Evolutionary conservation across 2,329 filamentous ascomycete species (phyloP), one percentile per base, ranked within the genome.

Genomic region (Talaromyces pinophilus): DNA sequence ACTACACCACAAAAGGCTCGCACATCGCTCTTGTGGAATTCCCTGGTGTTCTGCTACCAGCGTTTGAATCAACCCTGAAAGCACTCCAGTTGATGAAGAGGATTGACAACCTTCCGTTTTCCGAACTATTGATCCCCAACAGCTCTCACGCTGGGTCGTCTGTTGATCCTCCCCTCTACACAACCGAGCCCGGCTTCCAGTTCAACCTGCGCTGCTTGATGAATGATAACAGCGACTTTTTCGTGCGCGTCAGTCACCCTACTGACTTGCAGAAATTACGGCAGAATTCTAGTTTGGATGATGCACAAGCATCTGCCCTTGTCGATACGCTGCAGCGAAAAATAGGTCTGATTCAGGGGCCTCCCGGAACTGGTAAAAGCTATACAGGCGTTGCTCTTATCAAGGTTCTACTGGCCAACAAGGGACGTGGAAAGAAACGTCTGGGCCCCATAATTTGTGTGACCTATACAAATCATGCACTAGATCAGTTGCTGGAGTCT

Each of bases 291-390:
- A 78, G 73, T 0, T 81, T 91, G 0, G 88, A 91, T 68, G 65
- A 71, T 0, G 82, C 81, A 1, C 82, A 84, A 70, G 82, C 83
- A 4, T 66, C 70, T 3, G 86, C 87, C 1, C 73, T 90, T 0
- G 69, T 88, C 0, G 77, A 82, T 19, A 82, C 86, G 2, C 75
- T 91, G 0, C 81, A 78, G 0, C 80, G 82, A 0, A 81, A 82
- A 40, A 74, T 90, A 8, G 84, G 86, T 1, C 78, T 91, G 4
- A 88, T 91, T 11, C 88, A 92, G 77, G 90, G 90, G 0, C 89
- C 89, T 0, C 89, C 89, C 0, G 89, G 90, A 0, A 92, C 89
- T 0, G 89, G 90, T 0, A 92, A 92, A 72, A 85, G 82, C 3
- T 90, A 84, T 69, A 81, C 84, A 0, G 88, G 88, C 2, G 81